Conservation (phyloP, 352 stramenopile species). For the Aphanomyces invadans region DNA sequence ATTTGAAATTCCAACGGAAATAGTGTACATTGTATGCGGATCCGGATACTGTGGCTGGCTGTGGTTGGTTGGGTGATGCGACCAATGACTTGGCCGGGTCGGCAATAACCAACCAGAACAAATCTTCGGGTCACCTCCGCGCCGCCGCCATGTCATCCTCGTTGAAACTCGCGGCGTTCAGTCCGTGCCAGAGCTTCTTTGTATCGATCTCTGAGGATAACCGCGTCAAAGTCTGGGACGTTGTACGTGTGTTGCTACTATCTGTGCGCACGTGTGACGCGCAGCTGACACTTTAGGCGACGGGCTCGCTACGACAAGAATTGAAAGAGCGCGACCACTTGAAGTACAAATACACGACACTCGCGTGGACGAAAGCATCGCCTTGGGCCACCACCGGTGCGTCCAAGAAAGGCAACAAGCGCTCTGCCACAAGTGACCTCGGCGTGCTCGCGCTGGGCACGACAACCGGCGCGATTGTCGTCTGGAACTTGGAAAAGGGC, state of each 20-base stretch:
- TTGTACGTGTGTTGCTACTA: conserved; percentile 33
- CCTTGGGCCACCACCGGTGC: conserved; percentile 19
- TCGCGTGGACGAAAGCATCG: conserved; percentile 52
- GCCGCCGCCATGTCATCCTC: conserved; percentile 3
- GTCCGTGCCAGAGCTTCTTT: conserved; percentile 65
- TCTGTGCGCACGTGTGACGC: too few species aligned
- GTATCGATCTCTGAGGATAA: conserved; percentile 73
- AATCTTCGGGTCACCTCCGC: conserved; percentile 11
- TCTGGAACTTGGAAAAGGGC: conserved; percentile 66
- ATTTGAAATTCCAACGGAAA: too few species aligned
- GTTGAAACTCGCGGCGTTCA: conserved; percentile 30
- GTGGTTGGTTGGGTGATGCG: conserved; percentile 21
- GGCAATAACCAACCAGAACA: conserved; percentile 19
- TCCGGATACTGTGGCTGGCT: neutral
- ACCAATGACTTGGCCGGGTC: conserved; percentile 18
- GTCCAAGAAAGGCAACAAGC: conserved; percentile 28
- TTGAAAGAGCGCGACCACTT: conserved; percentile 78
- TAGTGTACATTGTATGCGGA: too few species aligned
- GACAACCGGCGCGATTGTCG: conserved; percentile 49
- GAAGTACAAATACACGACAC: conserved; percentile 72
- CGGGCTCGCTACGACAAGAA: conserved; percentile 57
- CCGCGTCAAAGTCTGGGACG: conserved; percentile 76
- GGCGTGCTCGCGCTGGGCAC: conserved; percentile 66
- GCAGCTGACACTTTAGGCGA: too few species aligned
- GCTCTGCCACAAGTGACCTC: conserved; percentile 23